Evolutionary conservation across 257 asterid genomes (phyloP), one percentile per base, ranked within the genome.

Genomic region (Solanum tacnaense): DNA sequence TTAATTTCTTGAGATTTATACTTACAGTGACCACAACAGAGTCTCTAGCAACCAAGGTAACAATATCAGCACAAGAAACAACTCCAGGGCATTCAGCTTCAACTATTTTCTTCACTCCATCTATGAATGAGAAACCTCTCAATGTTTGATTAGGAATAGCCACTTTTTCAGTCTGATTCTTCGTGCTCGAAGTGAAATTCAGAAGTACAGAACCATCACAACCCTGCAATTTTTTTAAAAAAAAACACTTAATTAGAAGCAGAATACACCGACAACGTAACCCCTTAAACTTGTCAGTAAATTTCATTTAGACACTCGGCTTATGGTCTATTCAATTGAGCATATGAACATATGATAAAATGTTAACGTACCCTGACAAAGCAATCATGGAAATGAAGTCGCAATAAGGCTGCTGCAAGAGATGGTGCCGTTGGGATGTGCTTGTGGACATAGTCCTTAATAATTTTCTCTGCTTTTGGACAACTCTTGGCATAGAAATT

Each of bases 371-470:
- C 92, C 44, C 71, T 88, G 4, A 91, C 91, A 38, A 91, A 91
- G 31, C 92, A 91, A 52, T 91, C 92, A 27, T 91, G 91, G 52
- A 91, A 91, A 13, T 91, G 91, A 81, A 91, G 31, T 11, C 90
- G 87, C 10, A 91, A 85, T 23, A 91, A 70, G 56, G 92, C 90
- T 41, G 92, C 86, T 38, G 90, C 72, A 7, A 91, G 87, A 23
- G 88, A 87, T 13, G 87, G 91, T 2, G 88, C 88, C 5, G 46
- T 88, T 1, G 18, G 9, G 31, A 89, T 85, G 34, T 36, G 70
- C 34, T 38, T 16, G 5, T 15, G 18, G 18, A 86, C 85, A 12
- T 46, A 87, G 39, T 56, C 41, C 9, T 75, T 9, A 6, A 91
- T 90, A 5, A 78, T 74, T 3, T 70, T 85, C 58, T 89, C 92